These are phyloP conservation scores for Malus sylvestris DNA, from an alignment of 306 rosid genomes.

Conservation along the genomic window DNA sequence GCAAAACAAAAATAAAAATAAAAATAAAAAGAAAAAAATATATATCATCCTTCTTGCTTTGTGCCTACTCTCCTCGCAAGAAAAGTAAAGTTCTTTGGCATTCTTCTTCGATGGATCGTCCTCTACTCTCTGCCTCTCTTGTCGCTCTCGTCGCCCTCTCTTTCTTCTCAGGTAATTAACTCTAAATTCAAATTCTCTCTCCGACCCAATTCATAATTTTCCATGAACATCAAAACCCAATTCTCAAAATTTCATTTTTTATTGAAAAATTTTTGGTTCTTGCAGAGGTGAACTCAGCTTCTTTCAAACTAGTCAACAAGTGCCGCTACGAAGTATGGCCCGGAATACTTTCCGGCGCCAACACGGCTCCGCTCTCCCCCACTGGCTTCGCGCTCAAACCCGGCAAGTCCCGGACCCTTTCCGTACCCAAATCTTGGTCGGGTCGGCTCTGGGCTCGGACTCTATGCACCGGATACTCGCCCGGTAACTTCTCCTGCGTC, in stretches of 20 bases:
- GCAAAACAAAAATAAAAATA: neutral
- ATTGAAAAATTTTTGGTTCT: neutral
- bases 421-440: slow-evolving; percentile 70
- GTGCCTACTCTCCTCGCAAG: slow-evolving; percentile 9
- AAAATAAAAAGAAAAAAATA: neutral
- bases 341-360: slow-evolving; percentile 78
- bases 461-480: slow-evolving; percentile 46
- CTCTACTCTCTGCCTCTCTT: slow-evolving; percentile 24
- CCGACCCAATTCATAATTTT: neutral
- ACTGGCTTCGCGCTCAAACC: slow-evolving; percentile 61
- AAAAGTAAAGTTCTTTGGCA: slow-evolving; percentile 43
- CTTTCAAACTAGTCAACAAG: slow-evolving; percentile 76
- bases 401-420: slow-evolving; percentile 49
- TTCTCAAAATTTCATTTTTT: neutral
- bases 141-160: slow-evolving; percentile 31
- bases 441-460: slow-evolving; percentile 93
- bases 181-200: neutral
- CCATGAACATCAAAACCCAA: neutral
- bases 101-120: slow-evolving; percentile 37
- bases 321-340: slow-evolving; percentile 86
- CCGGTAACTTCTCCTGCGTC: slow-evolving; percentile 58
- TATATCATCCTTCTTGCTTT: too few species aligned
- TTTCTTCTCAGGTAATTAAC: slow-evolving; percentile 51
- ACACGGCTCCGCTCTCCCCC: slow-evolving; percentile 58
- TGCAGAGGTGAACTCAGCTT: slow-evolving; percentile 56